A percentile compares a stretch with the other conserved stretches of the same genome.
Conservation (phyloP, 2,329 filamentous ascomycete species). For the Mariannaea elegans region DNA sequence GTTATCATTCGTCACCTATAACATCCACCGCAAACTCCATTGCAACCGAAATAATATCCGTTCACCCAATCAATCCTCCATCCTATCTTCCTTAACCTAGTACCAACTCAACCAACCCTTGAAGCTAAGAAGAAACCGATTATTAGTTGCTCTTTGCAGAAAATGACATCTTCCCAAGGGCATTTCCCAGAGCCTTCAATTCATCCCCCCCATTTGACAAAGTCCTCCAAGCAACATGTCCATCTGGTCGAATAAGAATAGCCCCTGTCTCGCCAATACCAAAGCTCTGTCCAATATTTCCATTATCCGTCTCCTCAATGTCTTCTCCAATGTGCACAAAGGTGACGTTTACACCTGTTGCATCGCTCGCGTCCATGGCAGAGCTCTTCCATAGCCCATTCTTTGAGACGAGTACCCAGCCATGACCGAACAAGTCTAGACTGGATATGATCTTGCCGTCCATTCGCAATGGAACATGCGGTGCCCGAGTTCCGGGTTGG, state of each 20-base stretch:
- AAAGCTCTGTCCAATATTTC: neutral
- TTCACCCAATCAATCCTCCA: too few relatives aligned
- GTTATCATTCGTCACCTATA: too few relatives aligned
- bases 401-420: slow-evolving; percentile 23
- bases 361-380: neutral
- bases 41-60: too few relatives aligned
- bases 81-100: too few relatives aligned
- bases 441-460: slow-evolving; percentile 11
- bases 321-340: slow-evolving; percentile 19
- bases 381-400: slow-evolving; percentile 11
- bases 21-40: too few relatives aligned
- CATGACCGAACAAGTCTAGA: slow-evolving; percentile 21
- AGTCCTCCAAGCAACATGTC: slow-evolving; percentile 24
- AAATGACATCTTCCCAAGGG: neutral
- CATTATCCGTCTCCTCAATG: slow-evolving; percentile 1
- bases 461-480: slow-evolving; percentile 26
- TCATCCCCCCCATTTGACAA: neutral
- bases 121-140: too few relatives aligned
- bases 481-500: slow-evolving; percentile 33
- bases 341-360: neutral
- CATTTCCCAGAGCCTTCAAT: neutral
- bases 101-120: too few relatives aligned
- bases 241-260: slow-evolving; percentile 23
- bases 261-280: slow-evolving; percentile 12
- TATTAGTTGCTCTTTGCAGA: neutral